Evolutionary conservation across 208 protist species (phyloP).

Genomic region (Acanthamoeba polyphaga): DNA sequence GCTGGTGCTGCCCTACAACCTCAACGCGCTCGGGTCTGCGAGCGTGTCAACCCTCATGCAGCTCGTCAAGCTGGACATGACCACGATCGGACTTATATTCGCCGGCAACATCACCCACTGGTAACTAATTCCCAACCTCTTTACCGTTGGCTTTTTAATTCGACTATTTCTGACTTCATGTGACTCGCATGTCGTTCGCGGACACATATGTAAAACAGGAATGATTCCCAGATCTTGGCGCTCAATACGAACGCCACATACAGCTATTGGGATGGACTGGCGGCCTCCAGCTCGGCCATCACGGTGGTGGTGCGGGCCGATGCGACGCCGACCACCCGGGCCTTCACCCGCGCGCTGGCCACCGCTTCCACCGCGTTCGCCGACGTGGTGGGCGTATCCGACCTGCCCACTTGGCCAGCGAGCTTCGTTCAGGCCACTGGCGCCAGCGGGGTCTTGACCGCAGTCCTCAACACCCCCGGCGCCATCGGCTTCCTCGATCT

Average conservation of each 20-base stretch:
- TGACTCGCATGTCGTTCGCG: background rate
- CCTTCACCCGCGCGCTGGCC: slow-evolving; percentile 19
- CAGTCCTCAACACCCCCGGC: background rate
- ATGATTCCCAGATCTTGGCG: background rate
- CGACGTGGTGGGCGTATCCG: background rate
- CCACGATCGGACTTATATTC: background rate
- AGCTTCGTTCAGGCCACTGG: background rate
- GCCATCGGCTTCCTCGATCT: slow-evolving; percentile 7
- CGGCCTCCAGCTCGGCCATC: background rate
- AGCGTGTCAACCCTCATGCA: background rate
- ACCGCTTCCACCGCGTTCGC: background rate
- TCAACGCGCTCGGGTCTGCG: background rate
- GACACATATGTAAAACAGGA: background rate
- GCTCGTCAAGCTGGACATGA: background rate
- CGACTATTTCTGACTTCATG: too few species aligned
- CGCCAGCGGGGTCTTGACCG: background rate
- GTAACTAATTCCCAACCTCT: background rate
- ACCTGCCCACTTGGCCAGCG: background rate
- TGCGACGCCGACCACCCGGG: background rate
- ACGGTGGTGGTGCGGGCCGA: background rate
- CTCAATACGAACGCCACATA: background rate
- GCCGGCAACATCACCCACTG: slow-evolving; percentile 31
- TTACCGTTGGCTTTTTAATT: too few species aligned
- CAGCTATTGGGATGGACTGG: background rate
- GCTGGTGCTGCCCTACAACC: background rate